phyloP scores from a whole-genome alignment of 1,284 basidiomycete genomes.

The Cryptococcus depauperatus region DNA sequence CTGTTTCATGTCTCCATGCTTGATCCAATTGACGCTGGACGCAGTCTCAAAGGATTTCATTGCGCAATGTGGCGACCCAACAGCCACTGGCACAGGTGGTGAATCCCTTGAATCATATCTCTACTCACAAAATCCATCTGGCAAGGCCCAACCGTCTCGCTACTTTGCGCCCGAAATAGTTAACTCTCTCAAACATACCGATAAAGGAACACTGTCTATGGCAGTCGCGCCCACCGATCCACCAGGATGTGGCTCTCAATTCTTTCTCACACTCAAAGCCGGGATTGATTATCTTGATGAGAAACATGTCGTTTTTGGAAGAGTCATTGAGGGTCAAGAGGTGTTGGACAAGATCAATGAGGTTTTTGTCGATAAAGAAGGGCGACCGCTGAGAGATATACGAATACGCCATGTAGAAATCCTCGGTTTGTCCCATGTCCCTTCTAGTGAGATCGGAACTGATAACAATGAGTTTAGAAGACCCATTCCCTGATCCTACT shows the following conservation, averaged over 20 bases:
- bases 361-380: slow-evolving; percentile 77
- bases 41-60: slow-evolving; percentile 92
- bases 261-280: slow-evolving; percentile 88
- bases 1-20: not conserved
- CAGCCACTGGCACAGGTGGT: slow-evolving; percentile 88
- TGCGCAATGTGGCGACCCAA: slow-evolving; percentile 88
- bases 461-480: slow-evolving; percentile 56
- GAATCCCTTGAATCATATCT: slow-evolving; percentile 68
- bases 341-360: slow-evolving; percentile 90
- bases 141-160: slow-evolving; percentile 45
- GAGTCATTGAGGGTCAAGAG: slow-evolving; percentile 88
- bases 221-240: slow-evolving; percentile 66
- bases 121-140: slow-evolving; percentile 51
- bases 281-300: slow-evolving; percentile 91
- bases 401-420: slow-evolving; percentile 87
- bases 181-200: slow-evolving; percentile 66
- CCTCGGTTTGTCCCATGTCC: slow-evolving; percentile 55
- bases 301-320: slow-evolving; percentile 91
- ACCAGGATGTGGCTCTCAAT: slow-evolving; percentile 86
- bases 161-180: slow-evolving; percentile 83
- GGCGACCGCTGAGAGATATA: slow-evolving; percentile 85
- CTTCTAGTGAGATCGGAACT: not conserved
- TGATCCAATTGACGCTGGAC: not conserved
- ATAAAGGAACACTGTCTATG: slow-evolving; percentile 91
- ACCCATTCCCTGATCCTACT: slow-evolving; percentile 83